Evolutionary conservation across 2,329 filamentous ascomycete genomes (phyloP).

Genomic region (Aspergillus proliferans): DNA sequence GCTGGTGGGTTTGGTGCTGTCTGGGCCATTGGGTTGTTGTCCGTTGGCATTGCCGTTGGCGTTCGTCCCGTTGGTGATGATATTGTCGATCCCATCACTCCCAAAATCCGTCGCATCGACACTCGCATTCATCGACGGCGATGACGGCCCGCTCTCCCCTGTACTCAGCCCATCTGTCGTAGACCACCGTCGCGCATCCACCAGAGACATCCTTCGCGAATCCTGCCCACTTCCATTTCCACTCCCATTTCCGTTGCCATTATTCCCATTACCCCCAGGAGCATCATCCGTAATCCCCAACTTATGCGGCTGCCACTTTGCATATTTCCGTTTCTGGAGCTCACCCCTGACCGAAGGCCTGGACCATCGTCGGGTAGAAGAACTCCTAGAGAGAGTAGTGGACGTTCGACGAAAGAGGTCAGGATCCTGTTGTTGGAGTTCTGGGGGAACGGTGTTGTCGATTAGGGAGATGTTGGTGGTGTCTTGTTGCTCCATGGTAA

Average conservation of each 20-base stretch:
- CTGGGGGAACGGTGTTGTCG: conserved; percentile 33
- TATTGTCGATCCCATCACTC: neutral
- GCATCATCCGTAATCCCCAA: conserved; percentile 39
- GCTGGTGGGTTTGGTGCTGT: conserved; percentile 21
- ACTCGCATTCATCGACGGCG: neutral
- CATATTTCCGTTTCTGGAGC: conserved; percentile 39
- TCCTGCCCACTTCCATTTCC: neutral
- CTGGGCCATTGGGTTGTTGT: neutral
- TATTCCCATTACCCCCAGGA: neutral
- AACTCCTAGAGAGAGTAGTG: conserved; percentile 10
- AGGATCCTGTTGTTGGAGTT: conserved; percentile 15
- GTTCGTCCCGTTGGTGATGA: neutral
- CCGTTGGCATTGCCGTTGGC: neutral
- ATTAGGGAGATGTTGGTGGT: conserved; percentile 28
- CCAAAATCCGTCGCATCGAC: neutral
- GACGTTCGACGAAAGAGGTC: neutral
- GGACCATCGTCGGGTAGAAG: conserved; percentile 15
- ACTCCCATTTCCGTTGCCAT: neutral
- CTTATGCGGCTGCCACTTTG: conserved; percentile 50
- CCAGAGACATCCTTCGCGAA: too few relatives aligned
- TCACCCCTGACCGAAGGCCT: conserved; percentile 32
- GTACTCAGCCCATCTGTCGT: neutral
- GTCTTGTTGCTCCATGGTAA: neutral
- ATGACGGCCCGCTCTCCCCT: neutral
- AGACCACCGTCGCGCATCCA: neutral